Evolutionary conservation across 192 early-diverging fungal species (phyloP).

Genomic region (Coemansia sp.): DNA sequence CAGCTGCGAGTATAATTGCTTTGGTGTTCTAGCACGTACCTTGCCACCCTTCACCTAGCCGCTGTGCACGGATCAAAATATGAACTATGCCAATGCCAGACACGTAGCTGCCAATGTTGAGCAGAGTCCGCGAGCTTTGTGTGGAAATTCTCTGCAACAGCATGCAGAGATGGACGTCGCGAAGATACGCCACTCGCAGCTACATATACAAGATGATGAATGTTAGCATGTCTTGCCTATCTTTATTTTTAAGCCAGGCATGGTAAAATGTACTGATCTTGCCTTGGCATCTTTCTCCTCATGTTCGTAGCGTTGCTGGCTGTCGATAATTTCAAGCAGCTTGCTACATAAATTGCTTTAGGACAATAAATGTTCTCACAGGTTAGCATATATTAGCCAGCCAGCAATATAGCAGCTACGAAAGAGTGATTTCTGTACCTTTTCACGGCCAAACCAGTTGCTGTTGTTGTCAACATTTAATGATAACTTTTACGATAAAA

Average conservation of each 20-base stretch:
- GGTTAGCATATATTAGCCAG: not conserved
- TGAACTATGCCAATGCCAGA: slow-evolving; percentile 11
- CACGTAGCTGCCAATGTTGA: slow-evolving; percentile 16
- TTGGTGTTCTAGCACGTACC: slow-evolving; percentile 7
- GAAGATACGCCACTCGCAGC: slow-evolving; percentile 29
- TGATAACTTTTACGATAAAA: too few relatives aligned
- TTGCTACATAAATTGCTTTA: slow-evolving; percentile 21
- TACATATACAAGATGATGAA: slow-evolving; percentile 11
- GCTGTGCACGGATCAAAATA: slow-evolving; percentile 20
- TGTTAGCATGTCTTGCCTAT: not conserved
- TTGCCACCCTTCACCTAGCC: slow-evolving; percentile 31
- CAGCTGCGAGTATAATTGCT: not conserved
- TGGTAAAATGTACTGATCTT: not conserved
- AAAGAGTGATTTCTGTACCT: not conserved
- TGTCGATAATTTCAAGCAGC: slow-evolving; percentile 27
- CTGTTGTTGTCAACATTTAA: not conserved
- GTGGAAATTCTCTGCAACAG: slow-evolving; percentile 24
- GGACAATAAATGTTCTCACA: not conserved
- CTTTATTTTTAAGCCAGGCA: not conserved
- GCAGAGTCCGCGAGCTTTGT: slow-evolving; percentile 4
- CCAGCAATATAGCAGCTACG: not conserved
- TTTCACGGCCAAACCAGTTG: not conserved
- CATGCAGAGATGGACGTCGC: slow-evolving; percentile 39
- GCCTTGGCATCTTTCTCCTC: slow-evolving; percentile 25
- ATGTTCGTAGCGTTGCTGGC: slow-evolving; percentile 15